A percentile compares a stretch with the other conserved stretches of the same genome.
phyloP scores from a whole-genome alignment of 495 filamentous ascomycete species.

The Neurospora sp. region DNA sequence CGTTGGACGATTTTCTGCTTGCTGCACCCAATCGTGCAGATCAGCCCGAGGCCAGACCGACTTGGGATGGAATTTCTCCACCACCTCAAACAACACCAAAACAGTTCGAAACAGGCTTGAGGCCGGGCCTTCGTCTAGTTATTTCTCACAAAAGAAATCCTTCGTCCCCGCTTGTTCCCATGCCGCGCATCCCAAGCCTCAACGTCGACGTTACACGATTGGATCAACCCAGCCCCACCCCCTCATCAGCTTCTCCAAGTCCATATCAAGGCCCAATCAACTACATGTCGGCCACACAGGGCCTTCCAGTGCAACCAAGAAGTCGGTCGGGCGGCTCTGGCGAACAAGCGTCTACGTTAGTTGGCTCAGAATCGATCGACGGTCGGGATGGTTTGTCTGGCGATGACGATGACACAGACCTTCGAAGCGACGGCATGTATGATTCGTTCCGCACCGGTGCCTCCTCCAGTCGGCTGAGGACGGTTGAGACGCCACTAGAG shows the following conservation, averaged over 20 bases:
- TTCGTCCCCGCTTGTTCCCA: slow-evolving; percentile 46
- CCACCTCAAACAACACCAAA: slow-evolving; percentile 6
- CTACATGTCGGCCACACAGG: slow-evolving; percentile 18
- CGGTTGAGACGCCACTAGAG: slow-evolving; percentile 57
- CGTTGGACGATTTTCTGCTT: not conserved
- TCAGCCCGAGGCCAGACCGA: slow-evolving; percentile 12
- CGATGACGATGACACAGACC: slow-evolving; percentile 79
- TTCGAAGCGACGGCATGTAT: slow-evolving; percentile 81
- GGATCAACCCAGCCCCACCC: slow-evolving; percentile 25
- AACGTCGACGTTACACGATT: slow-evolving; percentile 42
- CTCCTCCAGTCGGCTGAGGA: slow-evolving; percentile 44
- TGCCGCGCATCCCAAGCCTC: slow-evolving; percentile 47
- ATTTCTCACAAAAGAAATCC: slow-evolving; percentile 32
- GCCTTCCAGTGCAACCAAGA: slow-evolving; percentile 14
- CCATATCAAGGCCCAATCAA: slow-evolving; percentile 14
- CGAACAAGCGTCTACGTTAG: slow-evolving; percentile 70
- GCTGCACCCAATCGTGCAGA: slow-evolving; percentile 11
- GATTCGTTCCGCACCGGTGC: slow-evolving; percentile 80
- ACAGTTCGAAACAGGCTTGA: not conserved
- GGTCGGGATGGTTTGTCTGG: slow-evolving; percentile 61
- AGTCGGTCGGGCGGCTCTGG: slow-evolving; percentile 19
- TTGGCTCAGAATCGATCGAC: slow-evolving; percentile 68
- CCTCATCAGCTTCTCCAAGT: slow-evolving; percentile 17
- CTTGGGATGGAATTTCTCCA: slow-evolving; percentile 14
- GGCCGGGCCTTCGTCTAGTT: not conserved